Conservation (phyloP, 352 stramenopile species). For the Phytophthora pseudosyringae region DNA sequence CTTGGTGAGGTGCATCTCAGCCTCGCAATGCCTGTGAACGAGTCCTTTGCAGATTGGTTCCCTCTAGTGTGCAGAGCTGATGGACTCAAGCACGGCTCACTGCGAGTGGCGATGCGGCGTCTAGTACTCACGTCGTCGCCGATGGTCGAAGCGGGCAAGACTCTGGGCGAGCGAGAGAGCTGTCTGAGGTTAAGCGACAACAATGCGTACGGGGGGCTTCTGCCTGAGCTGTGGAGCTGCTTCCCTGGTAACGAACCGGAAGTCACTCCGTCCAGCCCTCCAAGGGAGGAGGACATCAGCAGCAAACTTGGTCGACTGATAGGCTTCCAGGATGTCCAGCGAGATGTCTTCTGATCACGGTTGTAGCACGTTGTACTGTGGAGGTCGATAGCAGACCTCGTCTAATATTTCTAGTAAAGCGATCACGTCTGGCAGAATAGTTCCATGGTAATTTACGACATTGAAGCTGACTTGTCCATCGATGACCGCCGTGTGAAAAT, state of each 20-base stretch:
- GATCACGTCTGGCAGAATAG: neutral
- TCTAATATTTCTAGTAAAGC: constrained; percentile 15
- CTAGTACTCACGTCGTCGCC: constrained; percentile 61
- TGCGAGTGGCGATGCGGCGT: constrained; percentile 59
- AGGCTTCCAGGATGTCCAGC: constrained; percentile 54
- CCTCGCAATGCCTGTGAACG: constrained; percentile 68
- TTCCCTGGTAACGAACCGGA: constrained; percentile 49
- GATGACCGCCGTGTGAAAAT: too few relatives aligned
- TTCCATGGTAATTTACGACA: too few relatives aligned
- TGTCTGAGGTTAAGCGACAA: constrained; percentile 61
- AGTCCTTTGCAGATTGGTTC: constrained; percentile 75
- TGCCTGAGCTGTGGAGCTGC: constrained; percentile 68
- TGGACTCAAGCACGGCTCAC: constrained; percentile 56
- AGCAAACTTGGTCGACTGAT: constrained; percentile 76
- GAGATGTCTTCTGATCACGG: constrained; percentile 64
- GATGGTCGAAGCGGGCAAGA: constrained; percentile 57
- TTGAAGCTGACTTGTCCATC: too few relatives aligned
- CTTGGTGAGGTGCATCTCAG: constrained; percentile 76
- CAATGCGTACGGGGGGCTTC: constrained; percentile 44
- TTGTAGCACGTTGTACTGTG: neutral
- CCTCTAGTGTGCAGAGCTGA: constrained; percentile 62
- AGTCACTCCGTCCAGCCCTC: constrained; percentile 17
- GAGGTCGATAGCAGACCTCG: constrained; percentile 18
- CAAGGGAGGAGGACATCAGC: constrained; percentile 46
- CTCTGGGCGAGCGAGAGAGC: constrained; percentile 41